Evolutionary conservation across 257 asterid species (phyloP).

Genomic region (Knoxia roxburghii): DNA sequence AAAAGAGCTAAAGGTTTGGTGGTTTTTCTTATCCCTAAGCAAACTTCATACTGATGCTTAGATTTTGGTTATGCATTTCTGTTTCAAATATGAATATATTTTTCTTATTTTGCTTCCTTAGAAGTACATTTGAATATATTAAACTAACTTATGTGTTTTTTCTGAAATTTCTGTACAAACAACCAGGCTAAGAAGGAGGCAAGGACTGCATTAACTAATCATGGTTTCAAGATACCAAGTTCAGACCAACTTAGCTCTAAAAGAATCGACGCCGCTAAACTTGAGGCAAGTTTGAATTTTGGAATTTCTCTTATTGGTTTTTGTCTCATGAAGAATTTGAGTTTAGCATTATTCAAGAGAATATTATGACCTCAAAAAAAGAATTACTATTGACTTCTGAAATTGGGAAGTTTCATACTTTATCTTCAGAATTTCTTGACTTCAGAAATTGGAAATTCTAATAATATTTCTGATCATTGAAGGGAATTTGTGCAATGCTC

Average conservation of each 20-base stretch:
- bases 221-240: slow-evolving; percentile 80
- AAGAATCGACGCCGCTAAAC: slow-evolving; percentile 73
- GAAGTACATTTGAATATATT: neutral
- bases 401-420: neutral
- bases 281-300: slow-evolving; percentile 48
- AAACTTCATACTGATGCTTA: slow-evolving; percentile 7
- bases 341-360: neutral
- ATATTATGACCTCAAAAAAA: neutral
- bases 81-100: neutral
- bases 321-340: slow-evolving; percentile 1
- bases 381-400: neutral
- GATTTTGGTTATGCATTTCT: neutral
- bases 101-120: neutral
- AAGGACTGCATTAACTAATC: slow-evolving; percentile 40
- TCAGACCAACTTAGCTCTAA: slow-evolving; percentile 60
- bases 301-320: slow-evolving; percentile 7
- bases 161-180: slow-evolving; percentile 5
- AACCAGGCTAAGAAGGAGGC: slow-evolving; percentile 79
- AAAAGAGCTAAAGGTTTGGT: slow-evolving; percentile 72
- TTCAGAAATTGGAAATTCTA: neutral
- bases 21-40: slow-evolving; percentile 6
- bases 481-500: neutral
- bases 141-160: slow-evolving; percentile 16
- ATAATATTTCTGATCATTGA: neutral
- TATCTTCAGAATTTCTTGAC: neutral